Percentiles rank a stretch among this genome's conserved stretches.
Evolutionary conservation across 2,329 filamentous ascomycete species (phyloP).

Genomic region (Chrysosporium queenslandicum): DNA sequence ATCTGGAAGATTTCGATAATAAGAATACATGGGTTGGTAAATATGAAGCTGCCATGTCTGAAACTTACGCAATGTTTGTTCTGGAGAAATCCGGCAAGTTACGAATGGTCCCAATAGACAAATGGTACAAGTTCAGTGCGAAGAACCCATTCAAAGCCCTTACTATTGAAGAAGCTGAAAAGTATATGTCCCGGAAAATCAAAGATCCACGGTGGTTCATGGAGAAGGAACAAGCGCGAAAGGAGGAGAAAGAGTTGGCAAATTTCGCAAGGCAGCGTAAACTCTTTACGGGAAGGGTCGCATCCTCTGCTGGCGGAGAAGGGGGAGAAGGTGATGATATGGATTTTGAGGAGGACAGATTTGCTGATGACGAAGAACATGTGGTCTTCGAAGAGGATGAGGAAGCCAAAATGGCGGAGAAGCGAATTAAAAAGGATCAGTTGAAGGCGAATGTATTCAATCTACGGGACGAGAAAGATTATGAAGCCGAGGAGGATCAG

Average conservation of each 20-base stretch:
- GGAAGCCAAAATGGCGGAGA: slow-evolving; percentile 61
- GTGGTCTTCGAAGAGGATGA: slow-evolving; percentile 76
- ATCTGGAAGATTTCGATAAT: slow-evolving; percentile 89
- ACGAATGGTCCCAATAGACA: slow-evolving; percentile 82
- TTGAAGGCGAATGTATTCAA: slow-evolving; percentile 83
- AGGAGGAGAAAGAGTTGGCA: slow-evolving; percentile 50
- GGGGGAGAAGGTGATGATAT: slow-evolving; percentile 54
- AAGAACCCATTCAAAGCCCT: slow-evolving; percentile 59
- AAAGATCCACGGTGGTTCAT: slow-evolving; percentile 73
- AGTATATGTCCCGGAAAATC: slow-evolving; percentile 66
- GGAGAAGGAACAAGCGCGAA: slow-evolving; percentile 46
- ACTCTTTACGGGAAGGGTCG: slow-evolving; percentile 38
- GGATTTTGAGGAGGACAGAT: slow-evolving; percentile 61
- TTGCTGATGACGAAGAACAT: slow-evolving; percentile 81
- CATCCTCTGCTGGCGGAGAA: slow-evolving; percentile 37
- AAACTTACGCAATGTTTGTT: slow-evolving; percentile 67
- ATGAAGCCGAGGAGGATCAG: slow-evolving; percentile 58
- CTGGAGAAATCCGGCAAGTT: slow-evolving; percentile 61
- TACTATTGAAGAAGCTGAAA: slow-evolving; percentile 75
- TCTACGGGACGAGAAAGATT: slow-evolving; percentile 58
- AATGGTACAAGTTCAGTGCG: slow-evolving; percentile 66
- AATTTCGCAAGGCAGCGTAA: slow-evolving; percentile 41
- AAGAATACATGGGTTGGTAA: slow-evolving; percentile 90
- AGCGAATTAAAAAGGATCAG: slow-evolving; percentile 67
- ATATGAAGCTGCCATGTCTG: slow-evolving; percentile 80